Conservation (phyloP, 192 early-diverging fungal species). For the Phlyctochytrium bullatum region DNA sequence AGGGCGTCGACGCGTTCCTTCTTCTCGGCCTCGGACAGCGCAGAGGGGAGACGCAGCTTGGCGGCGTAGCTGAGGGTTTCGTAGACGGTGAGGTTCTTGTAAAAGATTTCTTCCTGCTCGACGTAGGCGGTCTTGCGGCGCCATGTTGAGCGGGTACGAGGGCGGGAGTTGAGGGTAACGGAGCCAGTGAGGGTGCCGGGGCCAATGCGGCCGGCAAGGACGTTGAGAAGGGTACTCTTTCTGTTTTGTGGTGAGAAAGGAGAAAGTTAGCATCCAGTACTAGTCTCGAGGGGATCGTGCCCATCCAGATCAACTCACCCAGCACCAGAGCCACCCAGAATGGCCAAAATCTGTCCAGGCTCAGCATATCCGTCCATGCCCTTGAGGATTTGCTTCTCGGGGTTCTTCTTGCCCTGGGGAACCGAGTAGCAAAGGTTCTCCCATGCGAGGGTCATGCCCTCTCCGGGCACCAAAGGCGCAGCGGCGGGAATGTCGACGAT, state of each 20-base stretch:
- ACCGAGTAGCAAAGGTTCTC: background rate
- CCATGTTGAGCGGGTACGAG: slow-evolving; percentile 59
- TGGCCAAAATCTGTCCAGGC: background rate
- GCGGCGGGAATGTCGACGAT: too few species aligned
- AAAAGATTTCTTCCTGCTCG: slow-evolving; percentile 48
- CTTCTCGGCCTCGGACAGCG: slow-evolving; percentile 6
- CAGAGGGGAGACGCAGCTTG: slow-evolving; percentile 55
- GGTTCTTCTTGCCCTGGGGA: background rate
- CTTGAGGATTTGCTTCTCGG: background rate
- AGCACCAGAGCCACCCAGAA: background rate
- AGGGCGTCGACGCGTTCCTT: slow-evolving; percentile 26
- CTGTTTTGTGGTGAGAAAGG: too few species aligned
- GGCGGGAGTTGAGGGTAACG: background rate
- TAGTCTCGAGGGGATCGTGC: background rate
- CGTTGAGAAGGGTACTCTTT: background rate
- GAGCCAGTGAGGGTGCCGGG: background rate
- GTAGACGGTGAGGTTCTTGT: slow-evolving; percentile 35
- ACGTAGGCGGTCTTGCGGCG: slow-evolving; percentile 31
- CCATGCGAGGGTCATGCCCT: background rate
- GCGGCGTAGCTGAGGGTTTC: slow-evolving; percentile 70
- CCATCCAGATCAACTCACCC: background rate
- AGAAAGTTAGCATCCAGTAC: too few species aligned
- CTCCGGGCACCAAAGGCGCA: too few species aligned
- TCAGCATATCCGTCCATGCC: background rate
- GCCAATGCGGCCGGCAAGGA: slow-evolving; percentile 4